phyloP scores from a whole-genome alignment of 345 rosid genomes.

The Eucalyptus cloeziana region DNA sequence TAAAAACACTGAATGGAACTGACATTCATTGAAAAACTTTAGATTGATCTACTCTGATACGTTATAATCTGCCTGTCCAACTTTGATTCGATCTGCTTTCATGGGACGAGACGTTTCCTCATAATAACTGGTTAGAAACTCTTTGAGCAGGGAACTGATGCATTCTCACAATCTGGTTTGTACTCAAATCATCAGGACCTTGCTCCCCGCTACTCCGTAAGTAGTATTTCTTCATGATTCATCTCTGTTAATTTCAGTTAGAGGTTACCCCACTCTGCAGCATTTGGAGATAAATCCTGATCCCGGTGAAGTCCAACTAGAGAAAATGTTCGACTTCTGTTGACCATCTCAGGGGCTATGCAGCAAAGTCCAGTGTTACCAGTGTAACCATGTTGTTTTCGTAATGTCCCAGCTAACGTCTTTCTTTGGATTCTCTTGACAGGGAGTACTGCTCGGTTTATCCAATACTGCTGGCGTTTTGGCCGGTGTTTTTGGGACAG shows the following conservation, averaged over 20 bases:
- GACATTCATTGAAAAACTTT: neutral
- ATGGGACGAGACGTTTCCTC: neutral
- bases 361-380: neutral
- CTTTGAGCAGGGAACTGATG: constrained; percentile 60
- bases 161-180: constrained; percentile 91
- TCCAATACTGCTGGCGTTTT: constrained; percentile 94
- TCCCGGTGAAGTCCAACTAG: neutral
- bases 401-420: neutral
- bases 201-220: constrained; percentile 91
- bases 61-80: neutral
- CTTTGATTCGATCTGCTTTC: neutral
- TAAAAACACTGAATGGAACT: neutral
- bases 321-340: neutral
- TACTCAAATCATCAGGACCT: constrained; percentile 96
- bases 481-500: constrained; percentile 94
- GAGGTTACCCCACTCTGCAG: neutral
- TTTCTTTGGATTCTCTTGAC: neutral
- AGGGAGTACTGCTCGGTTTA: constrained; percentile 91
- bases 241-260: neutral
- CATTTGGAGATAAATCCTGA: neutral
- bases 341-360: neutral
- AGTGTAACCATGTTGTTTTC: neutral
- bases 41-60: neutral
- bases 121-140: neutral
- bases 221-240: neutral